A percentile compares a stretch with the other conserved stretches of the same genome.
Evolutionary conservation across 768 basidiomycete species (phyloP).

Genomic region (Tephrocybe sp.): DNA sequence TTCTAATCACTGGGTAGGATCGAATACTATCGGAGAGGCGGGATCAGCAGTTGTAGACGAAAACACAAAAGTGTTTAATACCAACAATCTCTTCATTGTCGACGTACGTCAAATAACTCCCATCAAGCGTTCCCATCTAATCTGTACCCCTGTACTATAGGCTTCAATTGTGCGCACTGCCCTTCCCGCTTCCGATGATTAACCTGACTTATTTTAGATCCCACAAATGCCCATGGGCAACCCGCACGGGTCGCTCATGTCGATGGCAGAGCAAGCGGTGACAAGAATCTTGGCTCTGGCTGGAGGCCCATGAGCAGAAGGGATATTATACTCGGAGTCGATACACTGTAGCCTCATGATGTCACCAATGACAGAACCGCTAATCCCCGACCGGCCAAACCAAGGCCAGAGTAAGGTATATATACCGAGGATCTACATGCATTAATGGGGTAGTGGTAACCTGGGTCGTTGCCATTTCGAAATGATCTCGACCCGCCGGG

Average conservation of each 20-base stretch:
- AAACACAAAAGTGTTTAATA: slow-evolving; percentile 53
- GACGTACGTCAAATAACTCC: slow-evolving; percentile 37
- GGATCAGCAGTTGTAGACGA: slow-evolving; percentile 50
- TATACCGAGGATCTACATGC: too few relatives aligned
- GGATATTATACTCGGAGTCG: background rate
- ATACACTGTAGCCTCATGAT: background rate
- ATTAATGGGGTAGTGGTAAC: too few relatives aligned
- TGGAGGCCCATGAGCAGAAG: slow-evolving; percentile 45
- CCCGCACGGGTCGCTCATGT: slow-evolving; percentile 57
- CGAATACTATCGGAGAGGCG: slow-evolving; percentile 45
- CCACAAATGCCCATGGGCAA: slow-evolving; percentile 59
- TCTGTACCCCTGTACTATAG: slow-evolving; percentile 11
- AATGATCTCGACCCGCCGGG: slow-evolving; percentile 77
- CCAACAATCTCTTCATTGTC: slow-evolving; percentile 53
- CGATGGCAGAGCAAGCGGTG: slow-evolving; percentile 56
- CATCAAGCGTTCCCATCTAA: background rate
- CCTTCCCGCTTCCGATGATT: background rate
- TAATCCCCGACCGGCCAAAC: too few relatives aligned
- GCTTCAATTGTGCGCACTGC: slow-evolving; percentile 32
- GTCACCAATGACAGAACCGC: background rate
- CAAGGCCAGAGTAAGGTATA: too few relatives aligned
- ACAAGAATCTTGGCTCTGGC: slow-evolving; percentile 54
- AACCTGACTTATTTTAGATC: slow-evolving; percentile 27
- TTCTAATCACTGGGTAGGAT: slow-evolving; percentile 69
- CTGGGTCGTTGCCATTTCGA: too few relatives aligned